phyloP scores from a whole-genome alignment of 495 filamentous ascomycete genomes.

The Xylaria sp. region DNA sequence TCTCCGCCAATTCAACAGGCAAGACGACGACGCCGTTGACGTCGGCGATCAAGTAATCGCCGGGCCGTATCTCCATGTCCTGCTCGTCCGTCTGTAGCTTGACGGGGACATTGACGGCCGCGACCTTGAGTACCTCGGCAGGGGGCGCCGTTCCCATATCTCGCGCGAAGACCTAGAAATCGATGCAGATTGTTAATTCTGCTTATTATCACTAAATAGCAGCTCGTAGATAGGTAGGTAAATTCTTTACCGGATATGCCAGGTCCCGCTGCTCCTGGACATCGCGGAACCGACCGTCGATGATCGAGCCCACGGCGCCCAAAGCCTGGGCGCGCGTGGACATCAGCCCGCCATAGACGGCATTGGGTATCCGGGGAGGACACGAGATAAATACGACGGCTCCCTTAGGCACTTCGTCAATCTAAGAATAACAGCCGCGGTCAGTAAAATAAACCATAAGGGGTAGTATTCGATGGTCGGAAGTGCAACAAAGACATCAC shows the following conservation, averaged over 20 bases:
- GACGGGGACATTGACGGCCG: slow-evolving; percentile 51
- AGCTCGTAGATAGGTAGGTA: background rate
- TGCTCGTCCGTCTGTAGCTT: slow-evolving; percentile 50
- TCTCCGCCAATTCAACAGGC: slow-evolving; percentile 52
- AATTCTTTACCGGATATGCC: slow-evolving; percentile 47
- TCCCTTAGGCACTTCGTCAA: slow-evolving; percentile 59
- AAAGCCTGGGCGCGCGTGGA: slow-evolving; percentile 58
- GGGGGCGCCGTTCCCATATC: slow-evolving; percentile 61
- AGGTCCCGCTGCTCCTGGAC: slow-evolving; percentile 65
- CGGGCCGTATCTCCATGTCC: slow-evolving; percentile 58
- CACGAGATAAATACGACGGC: slow-evolving; percentile 64
- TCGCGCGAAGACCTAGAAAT: slow-evolving; percentile 55
- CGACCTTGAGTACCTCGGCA: slow-evolving; percentile 52
- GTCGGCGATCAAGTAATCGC: slow-evolving; percentile 65
- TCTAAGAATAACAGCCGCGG: slow-evolving; percentile 41
- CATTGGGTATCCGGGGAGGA: slow-evolving; percentile 58
- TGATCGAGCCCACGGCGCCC: slow-evolving; percentile 53
- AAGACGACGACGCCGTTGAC: slow-evolving; percentile 62
- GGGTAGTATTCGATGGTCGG: background rate
- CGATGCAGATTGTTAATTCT: background rate
- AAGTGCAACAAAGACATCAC: slow-evolving; percentile 16
- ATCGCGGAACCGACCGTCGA: slow-evolving; percentile 67
- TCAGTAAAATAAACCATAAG: background rate
- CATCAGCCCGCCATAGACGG: slow-evolving; percentile 68
- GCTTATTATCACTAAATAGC: slow-evolving; percentile 6